Evolutionary conservation across 2,329 filamentous ascomycete species (phyloP).

Genomic region (Colletotrichum sp.): DNA sequence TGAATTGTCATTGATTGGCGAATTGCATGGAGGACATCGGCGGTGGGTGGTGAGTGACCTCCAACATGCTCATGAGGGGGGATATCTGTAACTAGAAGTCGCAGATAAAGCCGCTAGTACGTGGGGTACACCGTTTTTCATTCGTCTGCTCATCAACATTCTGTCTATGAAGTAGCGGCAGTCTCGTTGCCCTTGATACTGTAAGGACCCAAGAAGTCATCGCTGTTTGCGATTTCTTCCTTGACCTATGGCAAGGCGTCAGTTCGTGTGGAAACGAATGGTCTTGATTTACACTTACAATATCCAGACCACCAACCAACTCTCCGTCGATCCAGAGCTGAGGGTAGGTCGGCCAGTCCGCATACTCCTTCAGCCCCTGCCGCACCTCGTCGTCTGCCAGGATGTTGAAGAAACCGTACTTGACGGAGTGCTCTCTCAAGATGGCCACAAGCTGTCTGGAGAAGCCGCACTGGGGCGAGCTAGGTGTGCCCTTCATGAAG

Average conservation of each 20-base stretch:
- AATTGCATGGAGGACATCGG: background rate
- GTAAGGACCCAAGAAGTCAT: conserved; percentile 82
- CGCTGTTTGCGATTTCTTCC: conserved; percentile 86
- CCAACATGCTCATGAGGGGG: background rate
- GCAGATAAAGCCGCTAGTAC: background rate
- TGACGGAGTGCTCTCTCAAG: conserved; percentile 85
- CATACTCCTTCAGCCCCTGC: conserved; percentile 94
- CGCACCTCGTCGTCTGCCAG: conserved; percentile 96
- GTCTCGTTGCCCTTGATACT: conserved; percentile 55
- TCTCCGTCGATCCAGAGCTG: conserved; percentile 93
- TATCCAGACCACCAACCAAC: conserved; percentile 91
- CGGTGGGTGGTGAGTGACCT: background rate
- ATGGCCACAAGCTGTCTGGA: conserved; percentile 88
- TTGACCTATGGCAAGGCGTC: conserved; percentile 68
- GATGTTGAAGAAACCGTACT: conserved; percentile 99
- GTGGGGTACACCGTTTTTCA: background rate
- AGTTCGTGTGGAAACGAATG: background rate
- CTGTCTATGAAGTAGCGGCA: conserved; percentile 33
- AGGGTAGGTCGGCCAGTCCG: conserved; percentile 98
- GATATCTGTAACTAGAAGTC: background rate
- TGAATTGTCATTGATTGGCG: background rate
- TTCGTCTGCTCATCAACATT: background rate
- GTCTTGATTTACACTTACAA: conserved; percentile 65
- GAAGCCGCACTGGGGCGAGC: conserved; percentile 88
- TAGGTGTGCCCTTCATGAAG: conserved; percentile 98